Base-by-base conservation (phyloP, 306 rosid species). In the Astragalus membranaceus region DNA sequence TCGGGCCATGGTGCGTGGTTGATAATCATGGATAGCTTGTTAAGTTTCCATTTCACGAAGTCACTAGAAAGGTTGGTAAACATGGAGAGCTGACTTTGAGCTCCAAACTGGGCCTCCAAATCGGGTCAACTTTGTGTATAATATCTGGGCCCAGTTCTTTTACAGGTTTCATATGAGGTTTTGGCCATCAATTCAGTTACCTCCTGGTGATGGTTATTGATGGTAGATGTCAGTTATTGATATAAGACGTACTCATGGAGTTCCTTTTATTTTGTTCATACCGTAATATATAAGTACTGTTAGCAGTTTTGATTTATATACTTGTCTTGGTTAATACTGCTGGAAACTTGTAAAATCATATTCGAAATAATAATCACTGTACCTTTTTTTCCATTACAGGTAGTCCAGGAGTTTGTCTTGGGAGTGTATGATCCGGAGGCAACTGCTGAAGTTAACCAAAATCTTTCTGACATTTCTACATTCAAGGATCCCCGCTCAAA, bases 401-500 rank as follows among this genome's bases (percentile, higher is more conserved):
- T 67, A 44, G 89, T 91, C 79, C 97, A 94, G 84, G 89, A 73
- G 76, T 94, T 90, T 81, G 58, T 90, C 36, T 83, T 94, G 75
- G 98, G 99, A 37, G 86, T 15, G 46, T 94, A 79, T 69, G 95
- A 94, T 84, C 89, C 81, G 0, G 97, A 90, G 80, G 95, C 92
- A 67, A 94, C 97, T 8, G 86, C 91, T 73, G 85, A 82, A 52
- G 78, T 77, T 76, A 88, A 94, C 81, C 83, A 77, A 80, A 94
- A 94, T 77, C 90, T 90, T 42, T 90, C 99, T 11, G 92, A 94
- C 79, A 80, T 91, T 75, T 88, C 99, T 70, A 77, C 84, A n/a
- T 75, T 90, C 67, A 89, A 90, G 74, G 97, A 94, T 84, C 97
- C 97, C 58, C 97, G 92, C 72, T 90, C 97, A 26, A 88, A 87